Base-by-base conservation (phyloP, 202 grass and related monocot species). In the Brachypodium distachyon region DNA sequence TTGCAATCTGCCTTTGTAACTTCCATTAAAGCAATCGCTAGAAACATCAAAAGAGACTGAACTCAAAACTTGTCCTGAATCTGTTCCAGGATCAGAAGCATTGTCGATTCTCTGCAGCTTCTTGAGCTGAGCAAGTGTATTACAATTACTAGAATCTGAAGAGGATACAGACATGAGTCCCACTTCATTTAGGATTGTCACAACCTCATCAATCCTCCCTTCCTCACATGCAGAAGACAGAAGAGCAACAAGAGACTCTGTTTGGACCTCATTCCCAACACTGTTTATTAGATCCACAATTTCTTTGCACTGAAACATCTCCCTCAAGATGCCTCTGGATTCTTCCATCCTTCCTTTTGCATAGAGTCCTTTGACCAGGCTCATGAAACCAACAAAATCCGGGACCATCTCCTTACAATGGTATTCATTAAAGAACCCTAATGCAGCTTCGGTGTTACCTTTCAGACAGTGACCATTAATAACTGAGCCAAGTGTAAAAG, bases 341-440 rank as follows among this genome's bases (percentile, higher is more conserved):
- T 97, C 88, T 78, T 97, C 94, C 84, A 92, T 83, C 84, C 94
- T 97, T 86, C 94, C 94, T 86, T 93, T 97, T 51, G 86, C 73
- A 56, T 91, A 92, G 26, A 97, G 80, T 62, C 91, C 94, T 84
- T 90, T 90, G 23, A 90, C 41, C 39, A 97, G 73, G 74, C 88
- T 86, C 84, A 94, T 73, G 49, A 91, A 97, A 64, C 94, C 94
- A 18, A 97, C 81, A 80, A 94, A 97, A 85, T 93, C 88, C 68
- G 94, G 94, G 39, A 71, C 50, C 57, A 84, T 80, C 16, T 77
- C 84, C 79, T 76, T 86, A 65, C 57, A 81, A 70, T 3, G 73
- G 78, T 84, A 86, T 75, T 90, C 84, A 83, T 17, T 84, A 79
- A 86, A 97, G 79, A 93, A 90, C 23, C 43, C 9, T 77, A 93